Evolutionary conservation across 2,329 filamentous ascomycete species (phyloP), one percentile per base, ranked within the genome.

Genomic region (Pseudogymnoascus sp.): DNA sequence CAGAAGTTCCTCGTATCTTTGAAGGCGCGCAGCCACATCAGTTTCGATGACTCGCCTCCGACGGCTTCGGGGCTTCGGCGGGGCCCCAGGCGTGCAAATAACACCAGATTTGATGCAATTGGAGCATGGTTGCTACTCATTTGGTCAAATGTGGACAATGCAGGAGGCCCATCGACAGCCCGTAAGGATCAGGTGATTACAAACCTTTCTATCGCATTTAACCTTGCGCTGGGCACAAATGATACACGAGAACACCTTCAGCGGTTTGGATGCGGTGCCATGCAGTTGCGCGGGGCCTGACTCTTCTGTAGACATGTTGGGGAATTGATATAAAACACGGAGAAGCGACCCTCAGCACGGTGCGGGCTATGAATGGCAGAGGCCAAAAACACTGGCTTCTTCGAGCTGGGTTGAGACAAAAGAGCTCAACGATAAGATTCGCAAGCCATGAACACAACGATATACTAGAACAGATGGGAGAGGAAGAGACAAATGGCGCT

Each of bases 191-290:
- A 18, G 47, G n/a, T 54, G 28, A 9, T 18, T 9, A 54, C 47
- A 33, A 54, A 54, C 47, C 47, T 54, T 54, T 33, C 47, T 60
- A 25, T 70, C 68, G 61, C 69, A 70, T 30, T 67, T 70, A 28
- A 70, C 67, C 50, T 70, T 70, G n/a, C 69, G 63, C 35, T 66
- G 65, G 50, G 67, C 65, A 59, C 69, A 70, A 12, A 69, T 62
- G 12, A 68, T 64, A 64, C 68, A 70, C 6, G 68, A 54, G 2
- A 54, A 54, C n/a, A 54, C 47, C 11, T 54, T 54, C 6, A 4
- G 7, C 25, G 47, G 47, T 18, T 54, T 54, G 2, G 28, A 33
- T 30, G 28, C 4, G 6, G 47, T 18, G n/a, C 9, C 18, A 7
- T 54, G 28, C 3, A 33, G 25, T 33, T 30, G 47, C 28, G 47